Base-by-base conservation (phyloP, 2,329 filamentous ascomycete species). In the Gnomoniopsis sp. region DNA sequence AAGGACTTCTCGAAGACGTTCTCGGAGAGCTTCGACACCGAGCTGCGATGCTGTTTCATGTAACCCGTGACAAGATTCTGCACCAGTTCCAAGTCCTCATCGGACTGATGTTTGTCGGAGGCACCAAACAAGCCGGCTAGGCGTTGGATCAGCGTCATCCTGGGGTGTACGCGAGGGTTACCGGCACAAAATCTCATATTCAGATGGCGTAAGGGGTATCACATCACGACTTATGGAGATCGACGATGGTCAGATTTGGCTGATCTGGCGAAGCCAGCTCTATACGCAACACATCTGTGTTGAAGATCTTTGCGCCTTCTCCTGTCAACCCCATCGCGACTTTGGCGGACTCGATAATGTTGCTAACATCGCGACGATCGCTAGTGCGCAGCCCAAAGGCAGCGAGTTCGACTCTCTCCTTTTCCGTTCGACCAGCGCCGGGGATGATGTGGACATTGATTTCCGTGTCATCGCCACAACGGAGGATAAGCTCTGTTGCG, bases 401-500 rank as follows among this genome's bases (percentile, higher is more conserved):
- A 7, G 36, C 50, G 2, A 72, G 65, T 1, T 46, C 57, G 3
- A 65, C 61, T 50, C 67, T 64, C 19, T 74, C 70, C 2, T 64
- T 47, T 0, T 60, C 62, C 1, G 65, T 59, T 2, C 72, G 64
- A 2, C 68, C 66, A 0, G 62, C 59, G 14, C 73, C 72, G 0
- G 76, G 73, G 10, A 66, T 63, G 49, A 78, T 77, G 4, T 69
- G 71, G 14, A 78, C 67, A 4, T 65, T 70, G 17, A 80, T 72
- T 1, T 67, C 67, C 0, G 68, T 58, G 0, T 70, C 60, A 0
- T 68, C 21, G 3, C 70, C 71, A 11, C 78, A 76, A 19, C 84
- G 79, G 3, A 88, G 74, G 14, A 85, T 75, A 21, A 88, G 71
- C 67, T 88, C 83, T 0, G 84, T 88, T 0, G 85, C 79, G 61